Base-by-base conservation (phyloP, 106 monocot species). In the Dendrobium nobile region DNA sequence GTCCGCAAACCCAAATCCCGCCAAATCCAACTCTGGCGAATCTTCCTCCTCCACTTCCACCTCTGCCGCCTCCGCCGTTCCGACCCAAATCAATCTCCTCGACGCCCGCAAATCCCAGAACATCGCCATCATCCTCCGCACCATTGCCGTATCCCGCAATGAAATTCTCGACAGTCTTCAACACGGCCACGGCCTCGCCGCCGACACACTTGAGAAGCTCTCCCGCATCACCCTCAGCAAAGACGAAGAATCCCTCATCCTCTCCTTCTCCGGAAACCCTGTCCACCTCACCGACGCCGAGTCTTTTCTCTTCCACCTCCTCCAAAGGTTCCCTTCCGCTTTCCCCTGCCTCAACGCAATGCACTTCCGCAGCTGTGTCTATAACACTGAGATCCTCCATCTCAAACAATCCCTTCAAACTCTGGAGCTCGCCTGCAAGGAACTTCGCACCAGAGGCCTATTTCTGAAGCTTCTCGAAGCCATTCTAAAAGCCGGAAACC, bases 101-200 rank as follows among this genome's bases (percentile, higher is more conserved):
- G 94, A 93, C 72, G 82, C 90, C 11, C 92, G 89, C 24, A 97
- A 90, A 76, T 97, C 94, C 19, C 94, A 97, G 79, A 97, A 94
- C 86, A 80, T 87, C 27, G 86, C 93, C n/a, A 97, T 97, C 67
- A 85, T 97, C 26, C 81, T 97, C 74, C 86, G 87, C 28, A 86
- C 92, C 4, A 86, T 92, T 4, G 78, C 85, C 43, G 80, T 84
- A 41, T 86, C 82, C 80, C 85, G 92, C 9, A 82, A 85, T 16
- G 88, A 92, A n/a, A 90, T 97, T 74, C 59, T 92, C 68, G 85
- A 94, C 55, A 82, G 87, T 58, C 87, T 97, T 22, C 82, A 76
- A 0, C 84, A 94, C 1, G 96, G 96, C 72, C 85, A 78, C 24
- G 89, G 91, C 41, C 88, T 97, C 77, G 79, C 73, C 78, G 41